These are phyloP conservation scores for Truncatella angustata DNA, from an alignment of 2,329 filamentous ascomycete genomes.

Conservation along the genomic window DNA sequence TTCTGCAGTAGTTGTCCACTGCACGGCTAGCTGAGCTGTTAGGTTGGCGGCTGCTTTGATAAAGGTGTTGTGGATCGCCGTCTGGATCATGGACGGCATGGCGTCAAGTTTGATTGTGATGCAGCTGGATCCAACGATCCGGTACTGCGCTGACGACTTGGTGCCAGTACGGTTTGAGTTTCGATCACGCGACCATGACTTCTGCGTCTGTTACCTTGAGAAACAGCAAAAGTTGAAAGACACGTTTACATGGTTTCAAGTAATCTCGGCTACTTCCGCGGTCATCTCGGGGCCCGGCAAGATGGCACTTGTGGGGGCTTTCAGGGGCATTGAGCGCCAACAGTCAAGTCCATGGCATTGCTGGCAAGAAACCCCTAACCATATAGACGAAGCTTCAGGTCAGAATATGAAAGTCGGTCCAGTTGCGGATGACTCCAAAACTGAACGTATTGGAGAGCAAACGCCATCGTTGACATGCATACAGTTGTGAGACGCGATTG, in stretches of 20 bases:
- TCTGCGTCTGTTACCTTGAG: not conserved
- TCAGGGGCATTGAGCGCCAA: not conserved
- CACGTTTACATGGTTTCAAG: constrained; percentile 6
- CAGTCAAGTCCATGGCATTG: no score
- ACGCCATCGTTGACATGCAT: no score
- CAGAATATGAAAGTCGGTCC: not conserved
- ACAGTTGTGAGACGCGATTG: no score
- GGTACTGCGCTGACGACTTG: not conserved
- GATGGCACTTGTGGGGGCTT: not conserved
- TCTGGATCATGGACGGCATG: constrained; percentile 14
- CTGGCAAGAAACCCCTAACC: no score
- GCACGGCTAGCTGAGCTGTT: constrained; percentile 13
- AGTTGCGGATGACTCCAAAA: not conserved
- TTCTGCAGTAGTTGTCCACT: constrained; percentile 9
- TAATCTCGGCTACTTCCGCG: constrained; percentile 8
- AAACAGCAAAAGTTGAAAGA: not conserved
- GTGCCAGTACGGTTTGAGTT: not conserved
- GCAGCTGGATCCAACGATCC: not conserved
- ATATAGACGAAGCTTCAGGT: no score
- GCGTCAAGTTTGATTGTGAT: not conserved
- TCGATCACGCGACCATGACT: not conserved
- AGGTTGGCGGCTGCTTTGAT: constrained; percentile 14
- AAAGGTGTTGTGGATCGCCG: constrained; percentile 13
- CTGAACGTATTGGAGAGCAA: no score
- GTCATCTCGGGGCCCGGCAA: not conserved